A percentile compares a stretch with the other conserved stretches of the same genome.
These are phyloP conservation scores for Sequoia sempervirens DNA, from an alignment of 75 land plant species.

Conservation along the genomic window DNA sequence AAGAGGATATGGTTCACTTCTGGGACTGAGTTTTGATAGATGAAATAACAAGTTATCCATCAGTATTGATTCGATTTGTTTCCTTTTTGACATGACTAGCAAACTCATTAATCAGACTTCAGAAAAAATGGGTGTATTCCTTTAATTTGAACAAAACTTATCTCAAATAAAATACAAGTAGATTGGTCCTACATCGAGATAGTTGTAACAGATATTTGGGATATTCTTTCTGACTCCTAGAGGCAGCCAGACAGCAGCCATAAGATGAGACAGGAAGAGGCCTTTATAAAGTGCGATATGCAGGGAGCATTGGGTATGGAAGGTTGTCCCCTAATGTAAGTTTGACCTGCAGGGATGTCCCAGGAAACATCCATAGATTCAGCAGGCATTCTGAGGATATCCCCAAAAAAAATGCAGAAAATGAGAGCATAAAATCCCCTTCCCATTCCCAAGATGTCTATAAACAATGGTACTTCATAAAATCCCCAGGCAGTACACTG, in stretches of 20 bases:
- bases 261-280: constrained; percentile 29
- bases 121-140: neutral
- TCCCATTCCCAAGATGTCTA: too few relatives aligned
- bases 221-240: constrained; percentile 63
- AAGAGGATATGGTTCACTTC: constrained; percentile 38
- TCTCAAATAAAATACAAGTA: neutral
- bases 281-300: too few relatives aligned
- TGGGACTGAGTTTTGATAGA: constrained; percentile 93
- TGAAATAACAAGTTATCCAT: constrained; percentile 90
- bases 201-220: constrained; percentile 50
- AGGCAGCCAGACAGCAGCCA: constrained; percentile 79
- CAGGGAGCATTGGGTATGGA: too few relatives aligned
- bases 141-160: neutral
- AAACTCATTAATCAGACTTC: neutral
- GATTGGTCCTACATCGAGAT: neutral
- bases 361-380: too few relatives aligned
- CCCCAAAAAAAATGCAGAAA: too few relatives aligned
- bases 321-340: too few relatives aligned
- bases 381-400: too few relatives aligned
- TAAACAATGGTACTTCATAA: too few relatives aligned
- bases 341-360: too few relatives aligned
- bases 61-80: constrained; percentile 91
- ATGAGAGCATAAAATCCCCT: too few relatives aligned
- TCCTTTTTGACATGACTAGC: constrained; percentile 43
- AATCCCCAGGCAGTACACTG: too few relatives aligned